Base-by-base conservation (phyloP, 441 rosid genomes). In the Capsella rubella region DNA sequence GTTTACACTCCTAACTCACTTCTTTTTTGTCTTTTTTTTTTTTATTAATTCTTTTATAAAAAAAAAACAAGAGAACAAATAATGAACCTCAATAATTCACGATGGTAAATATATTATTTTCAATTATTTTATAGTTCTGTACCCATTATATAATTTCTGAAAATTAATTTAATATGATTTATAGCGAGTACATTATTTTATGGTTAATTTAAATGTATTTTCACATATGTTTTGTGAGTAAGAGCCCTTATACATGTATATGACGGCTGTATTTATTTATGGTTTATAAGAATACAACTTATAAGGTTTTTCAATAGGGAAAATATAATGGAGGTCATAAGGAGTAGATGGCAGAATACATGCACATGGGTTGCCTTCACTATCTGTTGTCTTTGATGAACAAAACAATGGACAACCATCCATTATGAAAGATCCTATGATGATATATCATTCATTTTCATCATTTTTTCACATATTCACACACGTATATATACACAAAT, bases 301-400 rank as follows among this genome's bases (percentile, higher is more conserved):
- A 52, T 50, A 50, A 39, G 46, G 67, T 51, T 71, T 66, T 34
- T 13, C 32, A 51, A 64, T 58, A 43, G 67, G 51, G 16, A 46
- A 21, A 21, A 65, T 39, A 70, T 28, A 64, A 49, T 57, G 72
- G 73, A 59, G 63, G 53, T 64, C 58, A 72, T 66, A 3, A 12
- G 46, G n/a, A 1, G 5, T 12, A 42, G 73, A 52, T 67, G 80
- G 67, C 70, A 71, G 64, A 65, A 42, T 71, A 21, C 64, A 72
- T 66, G 69, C 81, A 78, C 81, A 78, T 78, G 81, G 73, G 69
- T 65, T 71, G 80, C 80, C 57, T 71, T 77, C 68, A 52, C 18
- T 50, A 59, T 66, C 69, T 28, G 73, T 71, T 71, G 80, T 65
- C 80, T 59, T 65, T 39, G 77, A 66, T 71, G 80, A 77, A 65